Conservation (phyloP, 164 flowering plant genomes). For the Vitis cinerea region DNA sequence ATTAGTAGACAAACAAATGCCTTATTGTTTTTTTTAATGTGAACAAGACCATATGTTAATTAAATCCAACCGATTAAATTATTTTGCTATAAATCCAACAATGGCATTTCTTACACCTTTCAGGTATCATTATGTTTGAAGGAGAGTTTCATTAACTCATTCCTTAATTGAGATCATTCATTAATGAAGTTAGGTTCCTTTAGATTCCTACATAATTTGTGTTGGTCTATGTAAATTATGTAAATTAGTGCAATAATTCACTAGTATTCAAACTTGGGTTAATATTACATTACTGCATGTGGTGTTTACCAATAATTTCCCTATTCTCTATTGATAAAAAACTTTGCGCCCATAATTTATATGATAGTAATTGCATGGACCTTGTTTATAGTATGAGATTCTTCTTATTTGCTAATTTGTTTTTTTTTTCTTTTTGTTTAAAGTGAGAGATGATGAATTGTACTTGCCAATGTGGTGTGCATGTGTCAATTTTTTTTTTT, state of each 20-base stretch:
- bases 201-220: background rate
- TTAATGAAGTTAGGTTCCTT: constrained; percentile 77
- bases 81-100: background rate
- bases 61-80: background rate
- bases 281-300: no score
- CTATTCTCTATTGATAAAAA: no score
- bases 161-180: constrained; percentile 76
- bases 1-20: background rate
- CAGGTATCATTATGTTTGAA: constrained; percentile 96
- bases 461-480: no score
- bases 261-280: no score
- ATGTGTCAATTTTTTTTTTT: no score
- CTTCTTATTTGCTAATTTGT: no score
- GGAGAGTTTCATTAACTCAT: constrained; percentile 97
- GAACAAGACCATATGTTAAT: background rate
- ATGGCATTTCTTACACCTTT: constrained; percentile 7
- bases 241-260: background rate
- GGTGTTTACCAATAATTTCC: no score
- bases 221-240: background rate
- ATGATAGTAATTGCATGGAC: no score
- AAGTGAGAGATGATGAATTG: no score
- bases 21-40: background rate
- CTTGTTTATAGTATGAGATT: no score
- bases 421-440: no score
- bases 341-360: no score